Evolutionary conservation across 2,329 filamentous ascomycete genomes (phyloP).

Genomic region (Tolypocladium ophioglossoides): DNA sequence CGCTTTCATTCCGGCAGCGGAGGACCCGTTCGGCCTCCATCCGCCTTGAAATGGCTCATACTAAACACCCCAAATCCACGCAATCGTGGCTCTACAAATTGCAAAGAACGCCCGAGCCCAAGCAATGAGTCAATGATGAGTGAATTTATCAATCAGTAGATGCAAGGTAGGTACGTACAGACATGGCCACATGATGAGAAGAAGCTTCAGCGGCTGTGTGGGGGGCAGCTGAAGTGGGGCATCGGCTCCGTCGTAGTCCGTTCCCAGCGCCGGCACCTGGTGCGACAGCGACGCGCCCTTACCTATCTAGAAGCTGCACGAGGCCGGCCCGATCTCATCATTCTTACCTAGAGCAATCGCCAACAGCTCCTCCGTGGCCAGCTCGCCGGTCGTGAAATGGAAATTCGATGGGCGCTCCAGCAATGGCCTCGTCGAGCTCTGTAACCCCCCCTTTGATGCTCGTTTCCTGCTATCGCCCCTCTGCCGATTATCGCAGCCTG

Average conservation of each 20-base stretch:
- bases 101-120: neutral
- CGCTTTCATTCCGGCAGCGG: neutral
- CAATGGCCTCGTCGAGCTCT: neutral
- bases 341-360: neutral
- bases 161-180: neutral
- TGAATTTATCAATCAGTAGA: neutral
- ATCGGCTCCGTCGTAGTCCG: neutral
- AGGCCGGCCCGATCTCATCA: neutral
- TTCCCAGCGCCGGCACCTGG: neutral
- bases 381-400: neutral
- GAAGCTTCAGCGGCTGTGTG: neutral
- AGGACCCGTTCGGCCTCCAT: neutral
- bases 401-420: neutral
- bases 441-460: neutral
- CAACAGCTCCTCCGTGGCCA: neutral
- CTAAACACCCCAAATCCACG: neutral
- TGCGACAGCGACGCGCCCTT: neutral
- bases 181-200: neutral
- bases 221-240: neutral
- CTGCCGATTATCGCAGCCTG: neutral
- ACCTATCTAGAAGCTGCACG: neutral
- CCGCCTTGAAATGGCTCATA: neutral
- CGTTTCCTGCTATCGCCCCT: neutral
- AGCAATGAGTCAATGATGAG: neutral
- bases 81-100: neutral